Percentiles rank a stretch among this genome's conserved stretches.
Evolutionary conservation across 441 rosid genomes (phyloP).

Genomic region (Erysimum pusillum): DNA sequence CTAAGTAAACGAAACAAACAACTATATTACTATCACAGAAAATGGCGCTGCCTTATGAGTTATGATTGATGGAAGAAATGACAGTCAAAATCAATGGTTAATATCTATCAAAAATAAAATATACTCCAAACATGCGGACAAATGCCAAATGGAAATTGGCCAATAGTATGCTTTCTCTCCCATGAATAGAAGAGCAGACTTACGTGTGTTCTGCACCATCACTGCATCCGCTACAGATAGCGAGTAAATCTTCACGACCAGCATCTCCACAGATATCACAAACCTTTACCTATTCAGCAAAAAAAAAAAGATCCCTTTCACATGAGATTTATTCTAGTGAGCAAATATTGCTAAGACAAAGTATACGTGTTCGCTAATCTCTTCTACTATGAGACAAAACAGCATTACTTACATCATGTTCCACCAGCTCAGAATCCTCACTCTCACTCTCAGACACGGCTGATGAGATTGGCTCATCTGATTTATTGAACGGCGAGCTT

Average conservation of each 20-base stretch:
- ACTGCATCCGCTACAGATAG: constrained; percentile 87
- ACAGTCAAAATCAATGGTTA: constrained; percentile 19
- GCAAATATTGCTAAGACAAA: constrained; percentile 13
- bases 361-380: constrained; percentile 21
- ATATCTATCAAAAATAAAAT: constrained; percentile 33
- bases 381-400: constrained; percentile 25
- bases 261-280: constrained; percentile 99
- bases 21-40: constrained; percentile 26
- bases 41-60: constrained; percentile 28
- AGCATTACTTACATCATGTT: constrained; percentile 87
- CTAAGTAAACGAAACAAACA: constrained; percentile 54
- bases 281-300: constrained; percentile 86
- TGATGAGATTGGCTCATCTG: constrained; percentile 52
- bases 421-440: constrained; percentile 81
- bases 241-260: constrained; percentile 96
- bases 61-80: constrained; percentile 33
- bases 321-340: constrained; percentile 11
- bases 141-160: constrained; percentile 2
- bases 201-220: constrained; percentile 99
- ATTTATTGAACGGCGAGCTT: constrained; percentile 50
- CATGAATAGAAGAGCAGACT: constrained; percentile 44
- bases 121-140: constrained; percentile 19
- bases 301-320: constrained; percentile 36
- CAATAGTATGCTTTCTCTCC: constrained; percentile 27
- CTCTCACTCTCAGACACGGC: constrained; percentile 71